Evolutionary conservation across 352 stramenopile genomes (phyloP), one percentile per base, ranked within the genome.

Genomic region (Phytophthora citrophthora): DNA sequence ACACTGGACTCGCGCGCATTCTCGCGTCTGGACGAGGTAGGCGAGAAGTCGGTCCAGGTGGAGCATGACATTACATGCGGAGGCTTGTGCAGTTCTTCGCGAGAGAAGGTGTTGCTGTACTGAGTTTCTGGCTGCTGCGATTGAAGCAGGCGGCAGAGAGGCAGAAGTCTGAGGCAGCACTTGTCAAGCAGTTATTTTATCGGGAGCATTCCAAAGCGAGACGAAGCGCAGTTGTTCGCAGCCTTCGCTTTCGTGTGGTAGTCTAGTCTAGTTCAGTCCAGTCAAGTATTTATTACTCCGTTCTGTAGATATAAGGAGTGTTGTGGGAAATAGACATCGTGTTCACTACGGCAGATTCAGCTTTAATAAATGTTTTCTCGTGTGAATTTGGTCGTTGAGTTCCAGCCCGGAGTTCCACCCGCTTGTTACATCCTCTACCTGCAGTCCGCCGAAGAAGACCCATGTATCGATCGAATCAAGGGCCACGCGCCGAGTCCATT

Each of bases 1-100:
- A 72, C 78, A 23, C 48, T 81, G 41, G 74, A 88, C 52, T 61
- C 64, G 23, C 68, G 78, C 4, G 63, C 68, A 20, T 56, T 72
- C 18, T 83, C 78, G n/a, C 51, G 66, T 24, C 43, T 76, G 20
- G 69, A 78, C 15, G 24, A 64, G 11, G 24, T 69, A 49, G 31
- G 48, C 7, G 60, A 73, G 23, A 64, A 74, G 47, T 51, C 29
- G 23, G 8, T 67, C 32, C 39, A 57, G 32, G 26, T 29, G 26
- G 26, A 29, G 26, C 26, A 4, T 29, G 26, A 7, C 26, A 7
- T 29, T 29, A 8, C 26, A 29, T 29, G 32, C 9, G 34, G 9
- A 9, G 12, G 34, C 34, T 60, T 6, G 26, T 69, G 46, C 41
- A 34, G 23, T 18, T 47, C 44, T 11, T 54, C 59, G 34, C 61